phyloP scores from a whole-genome alignment of 2,329 filamentous ascomycete genomes.

The Verticillium isaacii region DNA sequence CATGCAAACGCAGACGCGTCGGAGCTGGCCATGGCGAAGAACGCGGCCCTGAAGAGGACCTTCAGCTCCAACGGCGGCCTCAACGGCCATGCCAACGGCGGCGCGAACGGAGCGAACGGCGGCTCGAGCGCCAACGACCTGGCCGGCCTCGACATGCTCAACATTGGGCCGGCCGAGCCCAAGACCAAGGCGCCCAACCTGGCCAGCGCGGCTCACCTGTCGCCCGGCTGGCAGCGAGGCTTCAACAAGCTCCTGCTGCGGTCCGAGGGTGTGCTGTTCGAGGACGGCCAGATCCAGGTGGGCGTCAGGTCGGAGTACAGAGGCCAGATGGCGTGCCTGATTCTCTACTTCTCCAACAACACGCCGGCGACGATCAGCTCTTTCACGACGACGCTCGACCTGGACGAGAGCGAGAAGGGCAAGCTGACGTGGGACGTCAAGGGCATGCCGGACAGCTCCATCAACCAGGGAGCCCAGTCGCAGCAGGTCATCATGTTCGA shows the following conservation, averaged over 20 bases:
- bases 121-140: slow-evolving; percentile 61
- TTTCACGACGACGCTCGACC: slow-evolving; percentile 90
- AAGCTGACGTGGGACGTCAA: slow-evolving; percentile 83
- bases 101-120: slow-evolving; percentile 39
- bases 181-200: slow-evolving; percentile 74
- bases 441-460: slow-evolving; percentile 76
- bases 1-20: slow-evolving; percentile 80
- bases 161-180: slow-evolving; percentile 49
- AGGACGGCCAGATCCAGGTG: slow-evolving; percentile 90
- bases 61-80: slow-evolving; percentile 60
- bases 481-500: slow-evolving; percentile 97
- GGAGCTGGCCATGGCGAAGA: slow-evolving; percentile 77
- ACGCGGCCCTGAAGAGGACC: slow-evolving; percentile 76
- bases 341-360: slow-evolving; percentile 95
- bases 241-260: slow-evolving; percentile 78
- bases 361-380: slow-evolving; percentile 78
- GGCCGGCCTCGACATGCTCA: slow-evolving; percentile 74
- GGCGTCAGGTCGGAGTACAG: slow-evolving; percentile 92
- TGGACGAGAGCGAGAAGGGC: slow-evolving; percentile 60
- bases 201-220: slow-evolving; percentile 86
- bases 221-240: slow-evolving; percentile 89
- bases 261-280: slow-evolving; percentile 84
- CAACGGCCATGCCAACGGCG: slow-evolving; percentile 40
- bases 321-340: slow-evolving; percentile 90
- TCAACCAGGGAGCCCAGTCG: slow-evolving; percentile 70